phyloP scores from a whole-genome alignment of 257 asterid species.

The Perilla frutescens region DNA sequence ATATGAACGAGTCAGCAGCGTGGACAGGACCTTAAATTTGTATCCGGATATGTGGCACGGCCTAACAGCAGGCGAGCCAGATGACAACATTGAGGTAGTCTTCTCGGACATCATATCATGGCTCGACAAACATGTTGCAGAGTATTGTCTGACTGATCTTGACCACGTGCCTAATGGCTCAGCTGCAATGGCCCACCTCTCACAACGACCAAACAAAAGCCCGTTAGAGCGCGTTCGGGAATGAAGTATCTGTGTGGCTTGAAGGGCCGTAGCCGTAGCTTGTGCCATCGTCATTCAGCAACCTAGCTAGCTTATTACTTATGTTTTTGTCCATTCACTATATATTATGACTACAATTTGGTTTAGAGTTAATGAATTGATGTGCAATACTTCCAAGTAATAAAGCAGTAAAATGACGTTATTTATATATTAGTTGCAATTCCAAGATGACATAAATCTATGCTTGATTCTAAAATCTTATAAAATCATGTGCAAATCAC shows the following conservation, averaged over 20 bases:
- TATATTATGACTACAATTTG: too few species aligned
- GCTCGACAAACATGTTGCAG: conserved; percentile 60
- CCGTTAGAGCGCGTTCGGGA: conserved; percentile 31
- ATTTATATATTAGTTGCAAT: too few species aligned
- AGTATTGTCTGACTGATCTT: background rate
- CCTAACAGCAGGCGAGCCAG: conserved; percentile 58
- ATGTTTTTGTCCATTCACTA: too few species aligned
- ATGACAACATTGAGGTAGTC: conserved; percentile 52
- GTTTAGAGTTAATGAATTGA: too few species aligned
- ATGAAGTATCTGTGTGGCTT: conserved; percentile 61
- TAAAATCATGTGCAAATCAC: too few species aligned
- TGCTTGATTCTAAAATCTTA: too few species aligned
- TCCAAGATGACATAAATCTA: too few species aligned
- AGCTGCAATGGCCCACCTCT: conserved; percentile 33
- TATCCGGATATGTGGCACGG: conserved; percentile 87
- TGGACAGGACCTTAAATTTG: conserved; percentile 82
- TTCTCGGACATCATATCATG: conserved; percentile 78
- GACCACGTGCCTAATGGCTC: conserved; percentile 26
- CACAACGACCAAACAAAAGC: conserved; percentile 25
- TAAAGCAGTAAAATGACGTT: too few species aligned
- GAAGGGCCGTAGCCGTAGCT: conserved; percentile 46
- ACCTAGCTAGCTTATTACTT: too few species aligned
- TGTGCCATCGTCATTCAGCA: conserved; percentile 41
- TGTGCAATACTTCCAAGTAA: too few species aligned
- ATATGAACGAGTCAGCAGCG: conserved; percentile 67